Percentiles rank a stretch among this genome's conserved stretches.
These are phyloP conservation scores for Populus davidiana DNA, from an alignment of 345 rosid genomes.

Conservation along the genomic window DNA sequence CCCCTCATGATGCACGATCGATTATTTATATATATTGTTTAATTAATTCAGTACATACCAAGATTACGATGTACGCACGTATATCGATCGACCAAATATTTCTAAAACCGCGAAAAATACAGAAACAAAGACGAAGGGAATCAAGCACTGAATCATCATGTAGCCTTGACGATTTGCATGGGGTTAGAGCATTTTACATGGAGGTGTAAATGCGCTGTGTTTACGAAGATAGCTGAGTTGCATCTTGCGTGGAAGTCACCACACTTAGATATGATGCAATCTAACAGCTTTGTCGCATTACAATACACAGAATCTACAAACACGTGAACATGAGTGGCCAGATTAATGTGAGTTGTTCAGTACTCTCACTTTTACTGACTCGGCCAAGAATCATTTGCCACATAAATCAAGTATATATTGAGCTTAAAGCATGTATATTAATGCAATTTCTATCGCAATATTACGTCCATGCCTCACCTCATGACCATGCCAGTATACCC, in stretches of 20 bases:
- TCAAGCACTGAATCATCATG: no score
- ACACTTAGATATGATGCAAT: not conserved
- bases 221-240: slow-evolving; percentile 8
- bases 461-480: no score
- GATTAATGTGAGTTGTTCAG: not conserved
- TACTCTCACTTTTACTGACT: not conserved
- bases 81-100: no score
- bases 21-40: not conserved
- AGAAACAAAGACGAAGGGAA: no score
- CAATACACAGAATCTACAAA: slow-evolving; percentile 3
- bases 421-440: not conserved
- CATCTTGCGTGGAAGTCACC: slow-evolving; percentile 36
- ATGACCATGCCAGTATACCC: no score
- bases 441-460: no score
- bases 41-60: not conserved
- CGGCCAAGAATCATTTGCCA: not conserved
- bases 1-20: no score
- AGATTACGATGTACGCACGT: no score
- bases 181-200: not conserved
- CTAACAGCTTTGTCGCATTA: slow-evolving; percentile 21
- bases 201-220: not conserved
- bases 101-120: no score
- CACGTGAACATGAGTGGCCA: slow-evolving; percentile 19
- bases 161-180: not conserved
- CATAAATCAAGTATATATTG: not conserved